A percentile compares a stretch with the other conserved stretches of the same genome.
Conservation (phyloP, 2,329 filamentous ascomycete genomes). For the Xylariaceae sp. region DNA sequence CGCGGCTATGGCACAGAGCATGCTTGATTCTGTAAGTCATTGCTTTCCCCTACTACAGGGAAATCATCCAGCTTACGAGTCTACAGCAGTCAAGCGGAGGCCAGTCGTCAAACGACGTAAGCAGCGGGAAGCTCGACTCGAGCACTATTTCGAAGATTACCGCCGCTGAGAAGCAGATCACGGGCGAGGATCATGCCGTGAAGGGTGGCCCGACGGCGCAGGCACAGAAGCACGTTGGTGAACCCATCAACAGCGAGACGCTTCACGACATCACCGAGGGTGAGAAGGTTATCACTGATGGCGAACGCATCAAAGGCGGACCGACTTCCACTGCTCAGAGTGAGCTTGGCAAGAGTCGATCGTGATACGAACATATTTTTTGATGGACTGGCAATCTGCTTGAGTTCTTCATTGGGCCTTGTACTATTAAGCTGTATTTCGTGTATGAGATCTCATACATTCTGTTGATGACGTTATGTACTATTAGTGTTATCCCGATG, state of each 20-base stretch:
- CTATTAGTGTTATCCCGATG: too few species aligned
- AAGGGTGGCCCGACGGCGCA: conserved; percentile 37
- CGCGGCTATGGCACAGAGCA: conserved; percentile 33
- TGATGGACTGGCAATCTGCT: too few species aligned
- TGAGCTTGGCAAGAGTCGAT: conserved; percentile 22
- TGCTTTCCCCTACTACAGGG: not conserved
- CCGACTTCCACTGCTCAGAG: conserved; percentile 37
- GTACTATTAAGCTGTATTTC: too few species aligned
- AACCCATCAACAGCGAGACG: conserved; percentile 31
- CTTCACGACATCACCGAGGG: conserved; percentile 39
- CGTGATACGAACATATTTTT: not conserved
- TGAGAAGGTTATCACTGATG: conserved; percentile 37
- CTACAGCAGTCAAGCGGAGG: not conserved
- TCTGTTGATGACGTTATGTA: too few species aligned
- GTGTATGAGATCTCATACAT: too few species aligned
- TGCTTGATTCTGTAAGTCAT: conserved; percentile 11
- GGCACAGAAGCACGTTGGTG: conserved; percentile 35
- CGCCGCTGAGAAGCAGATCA: conserved; percentile 36
- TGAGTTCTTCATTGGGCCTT: too few species aligned
- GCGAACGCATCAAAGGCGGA: conserved; percentile 31
- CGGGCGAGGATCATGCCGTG: conserved; percentile 32
- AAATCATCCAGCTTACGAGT: not conserved
- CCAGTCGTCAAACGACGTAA: conserved; percentile 2
- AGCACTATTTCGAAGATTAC: conserved; percentile 38
- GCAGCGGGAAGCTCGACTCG: conserved; percentile 21